Evolutionary conservation across 768 basidiomycete genomes (phyloP).

Genomic region (Trametes punicea): DNA sequence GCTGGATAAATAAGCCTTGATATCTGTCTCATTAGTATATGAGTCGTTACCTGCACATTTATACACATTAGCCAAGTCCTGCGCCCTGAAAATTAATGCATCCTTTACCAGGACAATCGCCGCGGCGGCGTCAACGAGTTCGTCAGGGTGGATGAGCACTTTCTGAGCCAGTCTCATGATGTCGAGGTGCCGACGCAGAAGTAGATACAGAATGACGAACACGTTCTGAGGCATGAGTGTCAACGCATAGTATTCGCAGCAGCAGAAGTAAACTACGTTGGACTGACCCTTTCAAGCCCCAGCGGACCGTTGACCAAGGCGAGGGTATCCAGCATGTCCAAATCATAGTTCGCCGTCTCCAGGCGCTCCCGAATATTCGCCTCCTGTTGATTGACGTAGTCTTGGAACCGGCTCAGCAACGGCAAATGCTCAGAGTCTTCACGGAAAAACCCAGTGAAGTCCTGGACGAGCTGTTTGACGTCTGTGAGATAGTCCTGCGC

Average conservation of each 20-base stretch:
- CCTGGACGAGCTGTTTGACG: neutral
- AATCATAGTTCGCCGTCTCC: constrained; percentile 28
- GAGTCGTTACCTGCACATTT: too few species aligned
- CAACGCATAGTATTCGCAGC: neutral
- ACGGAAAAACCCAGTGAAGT: neutral
- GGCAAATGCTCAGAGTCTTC: neutral
- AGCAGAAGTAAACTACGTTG: neutral
- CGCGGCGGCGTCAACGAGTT: neutral
- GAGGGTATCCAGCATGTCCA: constrained; percentile 32
- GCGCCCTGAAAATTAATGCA: neutral
- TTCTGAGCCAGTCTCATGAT: constrained; percentile 23
- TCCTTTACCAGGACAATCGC: neutral
- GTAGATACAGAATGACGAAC: constrained; percentile 33
- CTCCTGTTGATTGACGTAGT: constrained; percentile 26
- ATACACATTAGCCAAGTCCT: neutral
- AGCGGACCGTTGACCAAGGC: constrained; percentile 29
- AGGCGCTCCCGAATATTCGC: constrained; percentile 27
- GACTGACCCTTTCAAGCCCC: constrained; percentile 32
- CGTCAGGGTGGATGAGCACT: neutral
- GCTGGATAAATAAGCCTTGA: neutral
- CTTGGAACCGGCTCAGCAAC: constrained; percentile 24
- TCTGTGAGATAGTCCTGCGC: neutral
- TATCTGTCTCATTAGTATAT: too few species aligned
- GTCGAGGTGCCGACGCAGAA: constrained; percentile 32
- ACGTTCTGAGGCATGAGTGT: constrained; percentile 27